Evolutionary conservation across 768 basidiomycete genomes (phyloP).

Genomic region (Leucocoprinus leucothites): DNA sequence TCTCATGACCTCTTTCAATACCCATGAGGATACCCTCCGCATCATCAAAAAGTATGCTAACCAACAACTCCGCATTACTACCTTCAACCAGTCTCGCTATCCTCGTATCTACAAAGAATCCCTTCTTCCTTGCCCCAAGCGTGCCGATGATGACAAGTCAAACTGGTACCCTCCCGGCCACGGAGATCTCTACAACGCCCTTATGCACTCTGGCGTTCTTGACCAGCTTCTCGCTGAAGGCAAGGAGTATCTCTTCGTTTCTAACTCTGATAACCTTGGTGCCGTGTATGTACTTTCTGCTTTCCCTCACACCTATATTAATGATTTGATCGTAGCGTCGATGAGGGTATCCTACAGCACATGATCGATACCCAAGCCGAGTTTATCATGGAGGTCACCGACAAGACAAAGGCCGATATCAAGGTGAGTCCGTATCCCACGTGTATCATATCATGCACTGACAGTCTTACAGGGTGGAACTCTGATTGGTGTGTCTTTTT

Average conservation of each 20-base stretch:
- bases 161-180: slow-evolving; percentile 98
- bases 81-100: slow-evolving; percentile 93
- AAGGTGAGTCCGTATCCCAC: slow-evolving; percentile 17
- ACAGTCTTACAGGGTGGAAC: slow-evolving; percentile 73
- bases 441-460: slow-evolving; percentile 32
- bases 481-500: slow-evolving; percentile 51
- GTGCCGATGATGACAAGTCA: slow-evolving; percentile 79
- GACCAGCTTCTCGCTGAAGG: slow-evolving; percentile 87
- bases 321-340: slow-evolving; percentile 45
- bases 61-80: slow-evolving; percentile 90
- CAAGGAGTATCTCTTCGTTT: slow-evolving; percentile 96
- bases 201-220: slow-evolving; percentile 86
- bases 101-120: slow-evolving; percentile 91
- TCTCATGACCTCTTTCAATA: slow-evolving; percentile 99
- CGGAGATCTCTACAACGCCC: slow-evolving; percentile 93
- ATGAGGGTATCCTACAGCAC: slow-evolving; percentile 72
- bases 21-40: slow-evolving; percentile 91
- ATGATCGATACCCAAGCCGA: slow-evolving; percentile 75
- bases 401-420: slow-evolving; percentile 81
- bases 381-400: slow-evolving; percentile 87
- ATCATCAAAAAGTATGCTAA: slow-evolving; percentile 97
- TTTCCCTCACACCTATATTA: slow-evolving; percentile 13
- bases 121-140: slow-evolving; percentile 78
- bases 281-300: slow-evolving; percentile 60
- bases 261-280: slow-evolving; percentile 96